Conservation (phyloP, 1,284 basidiomycete genomes). For the Malassezia nana region DNA sequence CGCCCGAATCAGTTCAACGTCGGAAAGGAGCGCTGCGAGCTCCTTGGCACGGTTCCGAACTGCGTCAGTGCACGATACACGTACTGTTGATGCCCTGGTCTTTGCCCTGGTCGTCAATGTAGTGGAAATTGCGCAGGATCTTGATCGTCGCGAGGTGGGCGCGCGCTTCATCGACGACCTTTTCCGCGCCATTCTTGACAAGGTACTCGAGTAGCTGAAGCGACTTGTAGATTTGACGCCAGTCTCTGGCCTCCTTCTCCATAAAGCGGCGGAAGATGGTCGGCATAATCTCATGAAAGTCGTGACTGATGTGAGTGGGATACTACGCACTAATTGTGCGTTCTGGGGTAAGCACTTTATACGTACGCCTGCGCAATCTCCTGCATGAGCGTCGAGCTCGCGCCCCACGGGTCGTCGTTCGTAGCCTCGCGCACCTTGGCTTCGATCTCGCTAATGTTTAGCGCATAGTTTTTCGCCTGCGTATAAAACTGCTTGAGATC, state of each 20-base stretch:
- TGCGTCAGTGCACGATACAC: conserved; percentile 49
- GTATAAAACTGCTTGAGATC: conserved; percentile 44
- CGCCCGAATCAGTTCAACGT: conserved; percentile 77
- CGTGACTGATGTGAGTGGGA: conserved; percentile 55
- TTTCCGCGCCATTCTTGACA: conserved; percentile 93
- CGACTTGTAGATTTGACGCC: conserved; percentile 99
- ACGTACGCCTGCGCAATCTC: conserved; percentile 75
- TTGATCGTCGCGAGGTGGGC: conserved; percentile 90
- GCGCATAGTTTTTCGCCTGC: conserved; percentile 54
- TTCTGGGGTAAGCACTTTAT: conserved; percentile 44
- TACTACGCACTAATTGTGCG: conserved; percentile 73
- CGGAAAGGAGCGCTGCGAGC: conserved; percentile 73
- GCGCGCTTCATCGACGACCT: conserved; percentile 92
- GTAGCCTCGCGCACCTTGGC: conserved; percentile 94
- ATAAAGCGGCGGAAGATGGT: conserved; percentile 72
- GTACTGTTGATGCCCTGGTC: conserved; percentile 95
- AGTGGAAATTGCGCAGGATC: conserved; percentile 95
- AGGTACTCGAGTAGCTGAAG: conserved; percentile 88
- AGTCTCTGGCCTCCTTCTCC: conserved; percentile 92
- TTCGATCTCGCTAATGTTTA: conserved; percentile 95
- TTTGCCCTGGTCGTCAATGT: conserved; percentile 96
- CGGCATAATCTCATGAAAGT: conserved; percentile 99
- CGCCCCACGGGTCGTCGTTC: conserved; percentile 97
- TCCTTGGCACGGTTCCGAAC: conserved; percentile 90
- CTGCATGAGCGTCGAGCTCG: conserved; percentile 94